phyloP scores from a whole-genome alignment of 106 monocot genomes.

The Hemerocallis citrina region DNA sequence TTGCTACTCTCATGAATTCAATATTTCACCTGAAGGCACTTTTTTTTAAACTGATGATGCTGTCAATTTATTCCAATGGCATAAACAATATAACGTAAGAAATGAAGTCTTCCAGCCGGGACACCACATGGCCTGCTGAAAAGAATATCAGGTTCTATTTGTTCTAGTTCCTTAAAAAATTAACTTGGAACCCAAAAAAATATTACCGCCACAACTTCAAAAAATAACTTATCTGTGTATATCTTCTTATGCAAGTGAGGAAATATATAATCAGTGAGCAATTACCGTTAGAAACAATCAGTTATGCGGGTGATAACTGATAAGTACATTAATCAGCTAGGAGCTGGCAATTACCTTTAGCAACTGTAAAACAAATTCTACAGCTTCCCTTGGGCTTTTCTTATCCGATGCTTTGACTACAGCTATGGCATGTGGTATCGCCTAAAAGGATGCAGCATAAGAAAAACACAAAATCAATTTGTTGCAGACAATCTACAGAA shows the following conservation, averaged over 20 bases:
- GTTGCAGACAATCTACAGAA: neutral
- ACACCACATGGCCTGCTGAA: neutral
- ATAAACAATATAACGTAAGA: too few species aligned
- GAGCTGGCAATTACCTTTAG: conserved; percentile 60
- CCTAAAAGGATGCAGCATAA: conserved; percentile 32
- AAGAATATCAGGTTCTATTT: neutral
- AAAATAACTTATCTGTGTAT: neutral
- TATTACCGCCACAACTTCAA: neutral
- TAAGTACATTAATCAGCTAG: neutral
- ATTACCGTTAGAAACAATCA: conserved; percentile 85
- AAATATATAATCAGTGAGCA: neutral
- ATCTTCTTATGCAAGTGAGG: neutral
- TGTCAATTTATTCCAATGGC: neutral
- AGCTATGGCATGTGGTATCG: conserved; percentile 90
- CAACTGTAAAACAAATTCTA: conserved; percentile 88
- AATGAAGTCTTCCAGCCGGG: too few species aligned
- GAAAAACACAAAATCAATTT: neutral
- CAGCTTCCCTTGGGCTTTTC: conserved; percentile 89
- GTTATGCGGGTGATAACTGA: too few species aligned
- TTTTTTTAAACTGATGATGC: neutral
- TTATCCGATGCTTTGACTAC: conserved; percentile 60
- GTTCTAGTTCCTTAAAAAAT: neutral
- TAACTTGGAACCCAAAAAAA: neutral
- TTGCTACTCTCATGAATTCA: neutral
- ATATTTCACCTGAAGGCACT: neutral